Percentiles rank a stretch among this genome's conserved stretches.
These are phyloP conservation scores for Lentinula raphanica DNA, from an alignment of 768 basidiomycete species.

Conservation along the genomic window DNA sequence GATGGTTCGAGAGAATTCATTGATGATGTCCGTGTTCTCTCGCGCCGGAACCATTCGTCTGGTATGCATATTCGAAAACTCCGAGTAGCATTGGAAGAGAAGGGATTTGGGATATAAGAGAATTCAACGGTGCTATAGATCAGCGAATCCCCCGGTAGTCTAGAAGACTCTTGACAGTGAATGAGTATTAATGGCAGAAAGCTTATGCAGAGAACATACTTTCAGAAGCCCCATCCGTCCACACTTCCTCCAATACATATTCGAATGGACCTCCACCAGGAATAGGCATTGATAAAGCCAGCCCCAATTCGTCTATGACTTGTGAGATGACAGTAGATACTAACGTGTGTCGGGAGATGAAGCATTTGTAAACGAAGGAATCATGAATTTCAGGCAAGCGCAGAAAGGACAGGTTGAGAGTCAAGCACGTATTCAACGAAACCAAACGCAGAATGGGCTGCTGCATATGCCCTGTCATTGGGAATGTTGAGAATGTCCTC, in stretches of 20 bases:
- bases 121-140: conserved; percentile 39
- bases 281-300: conserved; percentile 59
- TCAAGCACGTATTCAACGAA: conserved; percentile 59
- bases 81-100: conserved; percentile 35
- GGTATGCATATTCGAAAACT: conserved; percentile 64
- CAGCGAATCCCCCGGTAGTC: conserved; percentile 36
- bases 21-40: conserved; percentile 49
- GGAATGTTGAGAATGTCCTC: conserved; percentile 66
- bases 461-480: conserved; percentile 63
- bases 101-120: conserved; percentile 36
- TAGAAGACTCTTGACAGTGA: conserved; percentile 33
- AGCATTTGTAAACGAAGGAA: conserved; percentile 60
- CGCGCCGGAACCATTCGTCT: conserved; percentile 75
- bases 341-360: conserved; percentile 53
- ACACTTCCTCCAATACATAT: conserved; percentile 71
- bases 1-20: conserved; percentile 44
- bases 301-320: conserved; percentile 60
- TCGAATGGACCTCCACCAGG: conserved; percentile 66
- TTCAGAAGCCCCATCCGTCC: conserved; percentile 45
- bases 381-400: conserved; percentile 78
- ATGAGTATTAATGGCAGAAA: conserved; percentile 10
- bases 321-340: conserved; percentile 49
- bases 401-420: conserved; percentile 47
- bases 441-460: conserved; percentile 65
- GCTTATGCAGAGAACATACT: conserved; percentile 34